Evolutionary conservation across 352 stramenopile genomes (phyloP).

Genomic region (Globisporangium emineosum): DNA sequence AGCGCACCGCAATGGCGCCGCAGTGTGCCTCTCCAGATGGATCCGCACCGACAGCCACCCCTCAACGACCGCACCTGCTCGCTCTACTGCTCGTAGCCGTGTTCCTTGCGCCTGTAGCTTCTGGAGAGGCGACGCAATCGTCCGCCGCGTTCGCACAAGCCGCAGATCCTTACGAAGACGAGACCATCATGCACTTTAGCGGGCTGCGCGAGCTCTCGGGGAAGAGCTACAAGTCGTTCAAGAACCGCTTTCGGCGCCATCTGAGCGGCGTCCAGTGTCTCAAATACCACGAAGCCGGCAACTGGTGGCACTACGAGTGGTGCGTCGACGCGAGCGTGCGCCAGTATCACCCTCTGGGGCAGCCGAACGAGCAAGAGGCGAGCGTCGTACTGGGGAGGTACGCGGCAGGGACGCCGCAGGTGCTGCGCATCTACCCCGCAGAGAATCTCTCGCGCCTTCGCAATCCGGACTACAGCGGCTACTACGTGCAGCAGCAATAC

Average conservation of each 20-base stretch:
- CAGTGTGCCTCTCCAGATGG: background rate
- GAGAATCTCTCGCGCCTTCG: conserved; percentile 34
- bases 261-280: conserved; percentile 51
- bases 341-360: conserved; percentile 49
- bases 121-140: background rate
- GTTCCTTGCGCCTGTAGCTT: background rate
- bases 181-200: conserved; percentile 35
- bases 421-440: conserved; percentile 36
- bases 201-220: conserved; percentile 61
- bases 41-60: background rate
- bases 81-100: background rate
- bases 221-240: conserved; percentile 58
- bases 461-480: conserved; percentile 54
- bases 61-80: background rate
- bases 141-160: background rate
- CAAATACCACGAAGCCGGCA: conserved; percentile 47
- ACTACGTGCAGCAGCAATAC: conserved; percentile 58
- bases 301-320: conserved; percentile 88
- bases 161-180: background rate
- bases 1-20: conserved; percentile 2
- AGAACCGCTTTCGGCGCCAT: conserved; percentile 64
- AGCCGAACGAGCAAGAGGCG: conserved; percentile 12
- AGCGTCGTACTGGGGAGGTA: conserved; percentile 50
- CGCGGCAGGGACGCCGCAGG: conserved; percentile 23
- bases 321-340: conserved; percentile 66